These are phyloP conservation scores for Mercurialis annua DNA, from an alignment of 345 rosid genomes.

Conservation along the genomic window DNA sequence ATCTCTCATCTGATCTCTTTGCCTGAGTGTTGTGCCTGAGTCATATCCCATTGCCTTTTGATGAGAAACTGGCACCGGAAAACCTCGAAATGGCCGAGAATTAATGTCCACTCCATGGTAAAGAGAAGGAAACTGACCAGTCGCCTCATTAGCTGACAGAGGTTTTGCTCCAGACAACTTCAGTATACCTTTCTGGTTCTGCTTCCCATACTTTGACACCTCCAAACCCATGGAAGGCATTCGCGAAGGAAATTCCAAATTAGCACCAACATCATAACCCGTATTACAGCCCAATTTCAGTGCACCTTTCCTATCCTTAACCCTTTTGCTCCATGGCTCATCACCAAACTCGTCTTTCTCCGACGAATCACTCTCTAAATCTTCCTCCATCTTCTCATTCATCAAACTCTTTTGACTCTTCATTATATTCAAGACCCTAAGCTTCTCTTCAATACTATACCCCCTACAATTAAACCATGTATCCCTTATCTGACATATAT, in stretches of 20 bases:
- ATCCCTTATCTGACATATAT: conserved; percentile 83
- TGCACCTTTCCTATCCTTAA: conserved; percentile 49
- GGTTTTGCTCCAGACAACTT: conserved; percentile 52
- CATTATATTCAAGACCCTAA: conserved; percentile 73
- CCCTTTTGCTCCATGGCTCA: conserved; percentile 54
- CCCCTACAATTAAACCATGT: conserved; percentile 80
- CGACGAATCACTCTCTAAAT: conserved; percentile 54
- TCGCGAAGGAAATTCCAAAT: conserved; percentile 46
- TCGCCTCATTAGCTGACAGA: conserved; percentile 37
- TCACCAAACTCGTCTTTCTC: conserved; percentile 59
- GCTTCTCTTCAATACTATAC: conserved; percentile 83
- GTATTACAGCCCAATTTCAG: conserved; percentile 42
- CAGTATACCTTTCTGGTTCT: conserved; percentile 54
- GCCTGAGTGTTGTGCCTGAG: conserved; percentile 40
- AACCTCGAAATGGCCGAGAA: conserved; percentile 41
- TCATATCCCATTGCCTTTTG: conserved; percentile 42
- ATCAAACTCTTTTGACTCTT: conserved; percentile 81
- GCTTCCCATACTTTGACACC: conserved; percentile 49
- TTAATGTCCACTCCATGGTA: conserved; percentile 47
- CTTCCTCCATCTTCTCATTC: conserved; percentile 61
- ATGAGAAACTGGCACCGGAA: conserved; percentile 36
- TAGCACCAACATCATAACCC: conserved; percentile 37
- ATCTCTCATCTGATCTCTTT: conserved; percentile 45
- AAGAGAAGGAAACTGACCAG: conserved; percentile 37
- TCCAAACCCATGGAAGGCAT: conserved; percentile 36